These are phyloP conservation scores for Globisporangium splendens DNA, from an alignment of 352 stramenopile genomes.

Conservation along the genomic window DNA sequence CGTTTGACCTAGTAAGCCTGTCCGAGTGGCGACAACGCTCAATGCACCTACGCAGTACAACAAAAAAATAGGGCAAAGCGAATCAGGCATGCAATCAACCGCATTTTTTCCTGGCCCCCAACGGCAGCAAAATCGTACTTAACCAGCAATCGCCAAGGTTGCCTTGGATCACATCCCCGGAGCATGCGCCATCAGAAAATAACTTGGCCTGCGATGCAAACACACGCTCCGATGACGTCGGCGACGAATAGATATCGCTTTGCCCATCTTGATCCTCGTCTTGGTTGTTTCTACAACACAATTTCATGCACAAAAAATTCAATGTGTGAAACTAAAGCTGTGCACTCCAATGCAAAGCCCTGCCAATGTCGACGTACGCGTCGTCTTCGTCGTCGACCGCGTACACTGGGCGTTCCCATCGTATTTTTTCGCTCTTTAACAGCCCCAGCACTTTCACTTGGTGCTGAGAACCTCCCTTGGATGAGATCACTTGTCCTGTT, in stretches of 20 bases:
- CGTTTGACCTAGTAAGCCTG: constrained; percentile 71
- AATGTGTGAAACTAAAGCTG: neutral
- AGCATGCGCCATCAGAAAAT: constrained; percentile 73
- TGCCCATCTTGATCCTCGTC: constrained; percentile 28
- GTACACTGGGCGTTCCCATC: constrained; percentile 77
- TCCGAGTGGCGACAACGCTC: constrained; percentile 80
- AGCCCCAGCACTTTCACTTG: constrained; percentile 70
- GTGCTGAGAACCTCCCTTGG: constrained; percentile 71
- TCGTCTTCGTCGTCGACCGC: constrained; percentile 24
- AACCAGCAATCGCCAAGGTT: constrained; percentile 93
- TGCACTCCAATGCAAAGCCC: neutral
- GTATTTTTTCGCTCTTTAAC: constrained; percentile 70
- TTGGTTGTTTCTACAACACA: constrained; percentile 6
- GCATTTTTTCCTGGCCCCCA: no score
- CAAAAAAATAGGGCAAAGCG: neutral
- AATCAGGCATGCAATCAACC: no score
- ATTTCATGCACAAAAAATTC: neutral
- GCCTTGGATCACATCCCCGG: constrained; percentile 87
- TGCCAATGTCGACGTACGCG: constrained; percentile 4
- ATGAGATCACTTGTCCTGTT: constrained; percentile 36
- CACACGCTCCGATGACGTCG: constrained; percentile 22
- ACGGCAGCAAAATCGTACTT: constrained; percentile 32
- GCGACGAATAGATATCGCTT: constrained; percentile 14
- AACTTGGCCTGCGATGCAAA: constrained; percentile 67
- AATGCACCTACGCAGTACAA: constrained; percentile 55